These are phyloP conservation scores for Taphrina pruni DNA, from an alignment of 1,139 yeast species.

Conservation along the genomic window DNA sequence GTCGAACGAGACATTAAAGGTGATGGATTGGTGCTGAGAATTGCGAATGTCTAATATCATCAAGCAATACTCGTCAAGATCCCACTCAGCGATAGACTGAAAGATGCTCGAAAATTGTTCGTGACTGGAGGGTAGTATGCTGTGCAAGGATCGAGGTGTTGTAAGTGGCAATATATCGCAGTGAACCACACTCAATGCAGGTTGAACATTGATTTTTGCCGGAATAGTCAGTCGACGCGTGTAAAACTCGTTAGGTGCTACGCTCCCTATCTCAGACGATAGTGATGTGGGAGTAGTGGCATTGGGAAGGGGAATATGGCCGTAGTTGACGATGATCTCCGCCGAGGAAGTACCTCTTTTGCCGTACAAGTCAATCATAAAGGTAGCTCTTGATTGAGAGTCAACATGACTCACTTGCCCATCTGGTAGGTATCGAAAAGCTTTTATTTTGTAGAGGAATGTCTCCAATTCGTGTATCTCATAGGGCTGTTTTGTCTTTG, in stretches of 20 bases:
- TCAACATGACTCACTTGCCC: constrained; percentile 43
- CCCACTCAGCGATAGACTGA: neutral
- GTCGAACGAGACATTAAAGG: constrained; percentile 45
- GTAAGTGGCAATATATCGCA: constrained; percentile 69
- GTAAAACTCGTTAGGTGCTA: constrained; percentile 50
- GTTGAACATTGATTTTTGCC: constrained; percentile 67
- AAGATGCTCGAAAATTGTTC: constrained; percentile 9
- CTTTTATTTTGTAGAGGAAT: constrained; percentile 63
- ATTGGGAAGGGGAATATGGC: constrained; percentile 49
- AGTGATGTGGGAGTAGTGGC: constrained; percentile 22
- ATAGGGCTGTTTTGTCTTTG: constrained; percentile 54
- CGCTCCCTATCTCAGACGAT: neutral
- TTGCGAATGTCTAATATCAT: constrained; percentile 73
- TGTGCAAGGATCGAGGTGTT: constrained; percentile 19
- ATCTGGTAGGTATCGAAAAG: constrained; percentile 54
- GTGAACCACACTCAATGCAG: constrained; percentile 74
- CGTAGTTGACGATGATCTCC: constrained; percentile 70
- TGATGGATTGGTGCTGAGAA: constrained; percentile 61
- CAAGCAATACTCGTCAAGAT: constrained; percentile 61
- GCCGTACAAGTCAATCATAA: constrained; percentile 70
- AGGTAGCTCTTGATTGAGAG: constrained; percentile 47
- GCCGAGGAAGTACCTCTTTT: constrained; percentile 76
- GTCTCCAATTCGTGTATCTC: constrained; percentile 81
- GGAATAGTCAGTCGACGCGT: constrained; percentile 68
- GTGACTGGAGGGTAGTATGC: neutral